A percentile compares a stretch with the other conserved stretches of the same genome.
Evolutionary conservation across 176 grass and related monocot species (phyloP).

Genomic region (Olyra latifolia): DNA sequence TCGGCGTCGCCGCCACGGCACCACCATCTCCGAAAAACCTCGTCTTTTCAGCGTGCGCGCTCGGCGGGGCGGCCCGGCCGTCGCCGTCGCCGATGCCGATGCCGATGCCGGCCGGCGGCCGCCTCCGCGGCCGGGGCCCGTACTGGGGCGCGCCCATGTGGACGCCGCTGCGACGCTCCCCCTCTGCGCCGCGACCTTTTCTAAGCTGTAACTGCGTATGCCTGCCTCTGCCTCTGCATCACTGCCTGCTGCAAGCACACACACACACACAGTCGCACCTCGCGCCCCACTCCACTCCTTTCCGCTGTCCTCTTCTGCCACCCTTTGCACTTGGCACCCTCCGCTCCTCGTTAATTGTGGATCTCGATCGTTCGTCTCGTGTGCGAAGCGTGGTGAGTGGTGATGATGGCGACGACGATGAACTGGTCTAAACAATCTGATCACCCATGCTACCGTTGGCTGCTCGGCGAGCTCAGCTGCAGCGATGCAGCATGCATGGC

Average conservation of each 20-base stretch:
- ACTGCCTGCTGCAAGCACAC: background rate
- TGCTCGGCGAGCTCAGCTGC: background rate
- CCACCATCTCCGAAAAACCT: background rate
- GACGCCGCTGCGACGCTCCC: background rate
- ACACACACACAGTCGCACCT: background rate
- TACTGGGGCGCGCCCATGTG: background rate
- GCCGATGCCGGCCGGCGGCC: background rate
- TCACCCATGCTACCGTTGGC: background rate
- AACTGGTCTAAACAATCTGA: too few species aligned
- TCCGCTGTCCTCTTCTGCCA: slow-evolving; percentile 4
- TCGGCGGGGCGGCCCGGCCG: background rate
- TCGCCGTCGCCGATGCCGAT: background rate
- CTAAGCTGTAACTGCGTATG: background rate
- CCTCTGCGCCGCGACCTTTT: background rate
- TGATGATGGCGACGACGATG: background rate
- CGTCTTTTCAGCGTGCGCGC: background rate
- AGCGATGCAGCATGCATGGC: background rate
- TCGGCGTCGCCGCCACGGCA: slow-evolving; percentile 13
- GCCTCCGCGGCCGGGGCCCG: background rate
- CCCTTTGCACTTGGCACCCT: background rate
- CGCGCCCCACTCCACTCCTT: background rate
- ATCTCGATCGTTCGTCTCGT: background rate
- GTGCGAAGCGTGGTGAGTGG: background rate
- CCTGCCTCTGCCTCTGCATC: background rate
- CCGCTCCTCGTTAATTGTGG: background rate